phyloP scores from a whole-genome alignment of 2,329 filamentous ascomycete species.

The Rutstroemia sp. region DNA sequence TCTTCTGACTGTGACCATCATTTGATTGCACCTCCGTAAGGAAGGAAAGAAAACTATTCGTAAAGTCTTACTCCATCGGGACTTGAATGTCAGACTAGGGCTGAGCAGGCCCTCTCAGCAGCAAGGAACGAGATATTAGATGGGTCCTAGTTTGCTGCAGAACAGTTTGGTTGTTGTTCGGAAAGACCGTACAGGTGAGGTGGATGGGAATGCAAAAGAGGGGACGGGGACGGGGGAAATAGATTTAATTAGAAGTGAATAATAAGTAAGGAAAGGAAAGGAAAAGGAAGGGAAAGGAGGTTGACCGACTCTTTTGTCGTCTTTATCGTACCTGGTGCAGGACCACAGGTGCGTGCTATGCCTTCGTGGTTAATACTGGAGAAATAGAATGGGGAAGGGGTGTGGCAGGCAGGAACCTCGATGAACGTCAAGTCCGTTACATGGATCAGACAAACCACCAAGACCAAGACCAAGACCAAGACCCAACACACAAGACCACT shows the following conservation, averaged over 20 bases:
- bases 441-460: too few relatives aligned
- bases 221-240: neutral
- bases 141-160: too few relatives aligned
- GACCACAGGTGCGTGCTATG: too few relatives aligned
- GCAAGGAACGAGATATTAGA: neutral
- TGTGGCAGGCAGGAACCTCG: too few relatives aligned
- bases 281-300: neutral
- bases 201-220: neutral
- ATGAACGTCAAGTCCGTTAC: too few relatives aligned
- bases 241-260: too few relatives aligned
- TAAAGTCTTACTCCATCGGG: neutral
- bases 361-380: too few relatives aligned
- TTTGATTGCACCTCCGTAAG: neutral
- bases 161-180: neutral
- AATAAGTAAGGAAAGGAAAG: neutral
- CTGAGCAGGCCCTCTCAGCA: neutral
- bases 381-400: too few relatives aligned
- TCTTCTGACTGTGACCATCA: neutral
- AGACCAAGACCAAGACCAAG: too few relatives aligned
- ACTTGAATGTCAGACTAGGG: neutral
- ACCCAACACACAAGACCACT: too few relatives aligned
- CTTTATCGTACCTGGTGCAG: neutral
- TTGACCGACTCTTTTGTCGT: neutral
- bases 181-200: too few relatives aligned
- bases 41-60: neutral